These are phyloP conservation scores for Pterulicium gracile DNA, from an alignment of 1,284 basidiomycete genomes.

Conservation along the genomic window DNA sequence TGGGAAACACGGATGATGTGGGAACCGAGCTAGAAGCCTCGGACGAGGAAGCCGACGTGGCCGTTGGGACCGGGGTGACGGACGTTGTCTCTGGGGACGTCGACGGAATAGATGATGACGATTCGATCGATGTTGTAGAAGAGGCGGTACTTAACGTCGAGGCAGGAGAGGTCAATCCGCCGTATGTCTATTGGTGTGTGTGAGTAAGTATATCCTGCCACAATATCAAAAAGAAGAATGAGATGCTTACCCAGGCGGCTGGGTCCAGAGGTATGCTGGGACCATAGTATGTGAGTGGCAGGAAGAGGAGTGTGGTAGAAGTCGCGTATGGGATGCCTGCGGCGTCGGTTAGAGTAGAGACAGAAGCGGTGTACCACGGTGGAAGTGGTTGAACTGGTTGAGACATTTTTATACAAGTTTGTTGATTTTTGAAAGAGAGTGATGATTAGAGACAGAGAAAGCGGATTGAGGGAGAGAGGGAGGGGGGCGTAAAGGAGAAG, in stretches of 20 bases:
- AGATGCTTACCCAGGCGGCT: background rate
- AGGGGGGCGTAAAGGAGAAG: no score
- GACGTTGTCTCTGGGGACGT: constrained; percentile 10
- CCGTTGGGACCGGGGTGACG: constrained; percentile 10
- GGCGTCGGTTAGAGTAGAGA: constrained; percentile 36
- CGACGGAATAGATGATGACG: constrained; percentile 11
- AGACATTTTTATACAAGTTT: constrained; percentile 26
- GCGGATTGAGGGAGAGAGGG: no score
- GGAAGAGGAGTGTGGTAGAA: constrained; percentile 35
- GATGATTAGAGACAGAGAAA: background rate
- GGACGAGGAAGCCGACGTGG: constrained; percentile 3
- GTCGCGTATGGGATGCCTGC: constrained; percentile 40
- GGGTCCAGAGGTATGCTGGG: constrained; percentile 19
- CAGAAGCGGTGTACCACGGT: constrained; percentile 50
- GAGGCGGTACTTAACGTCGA: constrained; percentile 18
- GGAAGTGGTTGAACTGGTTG: constrained; percentile 51
- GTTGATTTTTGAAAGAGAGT: background rate
- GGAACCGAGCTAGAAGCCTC: constrained; percentile 17
- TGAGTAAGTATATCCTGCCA: constrained; percentile 40
- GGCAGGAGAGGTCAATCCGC: constrained; percentile 36
- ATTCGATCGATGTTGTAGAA: no score
- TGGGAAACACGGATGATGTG: constrained; percentile 5
- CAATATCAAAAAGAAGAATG: constrained; percentile 9
- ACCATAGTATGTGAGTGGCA: constrained; percentile 65
- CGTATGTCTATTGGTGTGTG: constrained; percentile 36